Conservation (phyloP, 805 yeast species). For the Groenewaldozyma tartarivorans region DNA sequence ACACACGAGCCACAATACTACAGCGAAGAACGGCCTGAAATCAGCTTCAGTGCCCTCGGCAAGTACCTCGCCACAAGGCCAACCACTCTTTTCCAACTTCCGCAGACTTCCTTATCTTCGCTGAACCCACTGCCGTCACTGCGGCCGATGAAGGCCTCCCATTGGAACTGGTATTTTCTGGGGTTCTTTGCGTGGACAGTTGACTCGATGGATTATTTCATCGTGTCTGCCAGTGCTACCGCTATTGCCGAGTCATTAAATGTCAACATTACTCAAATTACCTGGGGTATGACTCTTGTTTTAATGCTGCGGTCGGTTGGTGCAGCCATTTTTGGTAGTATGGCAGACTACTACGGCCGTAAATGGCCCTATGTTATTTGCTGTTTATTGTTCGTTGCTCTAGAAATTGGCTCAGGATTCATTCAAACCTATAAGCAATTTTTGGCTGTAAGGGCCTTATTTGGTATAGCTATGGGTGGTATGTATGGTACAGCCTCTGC, state of each 20-base stretch:
- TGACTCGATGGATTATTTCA: conserved; percentile 63
- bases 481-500: conserved; percentile 56
- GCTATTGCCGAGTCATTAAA: conserved; percentile 41
- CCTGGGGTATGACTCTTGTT: conserved; percentile 66
- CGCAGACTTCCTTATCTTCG: conserved; percentile 2
- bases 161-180: conserved; percentile 50
- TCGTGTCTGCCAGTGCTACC: conserved; percentile 45
- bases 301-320: conserved; percentile 64
- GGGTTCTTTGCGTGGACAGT: conserved; percentile 59
- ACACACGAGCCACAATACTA: not conserved
- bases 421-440: conserved; percentile 48
- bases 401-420: conserved; percentile 63
- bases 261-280: conserved; percentile 37
- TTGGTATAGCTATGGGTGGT: conserved; percentile 67
- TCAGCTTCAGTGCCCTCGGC: conserved; percentile 1
- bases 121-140: conserved; percentile 56
- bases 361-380: conserved; percentile 53
- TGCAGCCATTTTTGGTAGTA: conserved; percentile 54
- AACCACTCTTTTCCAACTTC: conserved; percentile 9
- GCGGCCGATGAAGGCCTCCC: conserved; percentile 35
- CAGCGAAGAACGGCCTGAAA: conserved; percentile 9
- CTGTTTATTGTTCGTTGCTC: conserved; percentile 39
- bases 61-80: conserved; percentile 9
- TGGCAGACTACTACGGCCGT: conserved; percentile 53
- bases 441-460: conserved; percentile 51